Evolutionary conservation across 345 rosid genomes (phyloP).

Genomic region (Lumnitzera racemosa): DNA sequence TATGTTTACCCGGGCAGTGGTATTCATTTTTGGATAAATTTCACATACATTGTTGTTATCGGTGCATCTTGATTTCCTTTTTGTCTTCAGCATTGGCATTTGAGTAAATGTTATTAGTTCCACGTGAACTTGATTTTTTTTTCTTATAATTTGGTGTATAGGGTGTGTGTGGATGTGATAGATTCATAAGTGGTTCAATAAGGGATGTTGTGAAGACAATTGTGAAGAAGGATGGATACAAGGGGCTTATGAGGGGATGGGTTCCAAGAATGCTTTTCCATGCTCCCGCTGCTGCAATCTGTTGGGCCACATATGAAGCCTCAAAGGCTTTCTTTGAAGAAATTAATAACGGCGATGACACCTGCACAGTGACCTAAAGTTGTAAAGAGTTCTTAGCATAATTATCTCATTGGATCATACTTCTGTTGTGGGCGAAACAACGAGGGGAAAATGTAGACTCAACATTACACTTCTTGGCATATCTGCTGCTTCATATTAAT

Average conservation of each 20-base stretch:
- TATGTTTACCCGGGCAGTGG: no score
- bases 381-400: no score
- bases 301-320: constrained; percentile 93
- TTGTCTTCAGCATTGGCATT: no score
- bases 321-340: constrained; percentile 65
- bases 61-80: not conserved
- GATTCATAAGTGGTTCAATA: constrained; percentile 65
- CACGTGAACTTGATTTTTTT: constrained; percentile 1
- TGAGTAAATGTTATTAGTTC: no score
- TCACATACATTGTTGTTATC: not conserved
- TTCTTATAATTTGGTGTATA: constrained; percentile 19
- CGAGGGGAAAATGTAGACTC: no score
- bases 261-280: constrained; percentile 96
- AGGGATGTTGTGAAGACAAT: constrained; percentile 59
- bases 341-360: constrained; percentile 29
- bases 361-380: constrained; percentile 31
- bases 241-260: constrained; percentile 92
- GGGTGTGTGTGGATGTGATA: constrained; percentile 98
- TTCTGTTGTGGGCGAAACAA: no score
- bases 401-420: no score
- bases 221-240: constrained; percentile 74
- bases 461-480: no score
- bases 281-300: constrained; percentile 99
- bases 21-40: not conserved
- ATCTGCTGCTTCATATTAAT: no score